A percentile compares a stretch with the other conserved stretches of the same genome.
phyloP scores from a whole-genome alignment of 2,329 filamentous ascomycete species.

The Phialocephala sp. region DNA sequence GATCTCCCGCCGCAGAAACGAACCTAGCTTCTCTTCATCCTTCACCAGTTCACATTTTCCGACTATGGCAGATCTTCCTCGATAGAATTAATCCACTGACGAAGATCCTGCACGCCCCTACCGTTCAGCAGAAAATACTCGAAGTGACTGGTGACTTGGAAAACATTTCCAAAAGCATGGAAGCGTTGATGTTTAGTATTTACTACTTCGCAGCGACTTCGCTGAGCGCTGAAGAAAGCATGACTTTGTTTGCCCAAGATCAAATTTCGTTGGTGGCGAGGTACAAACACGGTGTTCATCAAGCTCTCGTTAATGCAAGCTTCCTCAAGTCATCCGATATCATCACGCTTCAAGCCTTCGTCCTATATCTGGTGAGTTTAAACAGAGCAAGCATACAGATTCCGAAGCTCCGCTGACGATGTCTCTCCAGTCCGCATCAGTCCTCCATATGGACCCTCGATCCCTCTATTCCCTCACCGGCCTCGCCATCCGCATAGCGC shows the following conservation, averaged over 20 bases:
- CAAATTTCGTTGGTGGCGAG: neutral
- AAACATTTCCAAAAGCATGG: neutral
- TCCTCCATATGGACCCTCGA: neutral
- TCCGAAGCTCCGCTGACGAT: neutral
- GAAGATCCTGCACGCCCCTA: constrained; percentile 59
- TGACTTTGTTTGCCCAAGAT: constrained; percentile 3
- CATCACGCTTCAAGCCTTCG: constrained; percentile 22
- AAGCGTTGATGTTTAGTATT: constrained; percentile 24
- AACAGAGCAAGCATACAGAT: neutral
- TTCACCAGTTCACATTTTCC: constrained; percentile 62
- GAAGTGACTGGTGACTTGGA: constrained; percentile 55
- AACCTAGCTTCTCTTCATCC: constrained; percentile 56
- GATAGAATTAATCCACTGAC: constrained; percentile 71
- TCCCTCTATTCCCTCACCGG: constrained; percentile 7
- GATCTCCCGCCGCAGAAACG: neutral
- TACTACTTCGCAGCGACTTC: constrained; percentile 20
- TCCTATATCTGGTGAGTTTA: constrained; percentile 19
- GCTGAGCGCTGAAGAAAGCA: constrained; percentile 9
- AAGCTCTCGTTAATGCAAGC: constrained; percentile 10
- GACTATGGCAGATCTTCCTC: constrained; percentile 72
- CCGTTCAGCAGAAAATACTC: constrained; percentile 54
- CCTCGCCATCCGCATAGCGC: constrained; percentile 42
- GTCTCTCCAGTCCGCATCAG: neutral
- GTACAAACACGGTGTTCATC: constrained; percentile 7
- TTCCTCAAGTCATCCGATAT: constrained; percentile 39